A percentile compares a stretch with the other conserved stretches of the same genome.
These are phyloP conservation scores for Knoxdaviesia proteae DNA, from an alignment of 2,329 filamentous ascomycete genomes.

Conservation along the genomic window DNA sequence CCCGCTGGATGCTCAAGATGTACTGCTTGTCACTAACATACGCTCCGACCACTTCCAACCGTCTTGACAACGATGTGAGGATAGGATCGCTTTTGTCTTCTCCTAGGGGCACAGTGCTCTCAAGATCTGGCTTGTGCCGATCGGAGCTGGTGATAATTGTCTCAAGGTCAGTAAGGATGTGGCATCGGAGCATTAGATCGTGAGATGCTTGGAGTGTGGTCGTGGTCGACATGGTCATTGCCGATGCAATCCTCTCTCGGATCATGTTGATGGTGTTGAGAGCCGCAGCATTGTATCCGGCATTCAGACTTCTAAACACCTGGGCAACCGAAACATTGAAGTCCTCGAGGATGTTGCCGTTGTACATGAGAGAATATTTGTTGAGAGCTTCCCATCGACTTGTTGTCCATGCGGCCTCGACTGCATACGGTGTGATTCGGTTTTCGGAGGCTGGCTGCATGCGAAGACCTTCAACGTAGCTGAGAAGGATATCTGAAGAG, in stretches of 20 bases:
- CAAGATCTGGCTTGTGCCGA: neutral
- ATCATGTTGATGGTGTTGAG: constrained; percentile 42
- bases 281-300: constrained; percentile 23
- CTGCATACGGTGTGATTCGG: constrained; percentile 59
- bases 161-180: constrained; percentile 75
- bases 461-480: constrained; percentile 64
- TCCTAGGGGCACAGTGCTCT: neutral
- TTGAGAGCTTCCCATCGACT: constrained; percentile 59
- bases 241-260: constrained; percentile 48
- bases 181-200: constrained; percentile 65
- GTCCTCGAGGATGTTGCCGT: constrained; percentile 31
- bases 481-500: constrained; percentile 53
- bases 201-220: constrained; percentile 69
- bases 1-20: constrained; percentile 64
- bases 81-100: constrained; percentile 6
- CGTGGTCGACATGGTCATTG: constrained; percentile 57
- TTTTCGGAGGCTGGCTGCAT: constrained; percentile 28
- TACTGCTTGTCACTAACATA: constrained; percentile 91
- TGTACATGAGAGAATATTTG: constrained; percentile 38
- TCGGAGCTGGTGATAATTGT: constrained; percentile 33
- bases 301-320: constrained; percentile 35
- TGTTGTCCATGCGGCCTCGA: constrained; percentile 83
- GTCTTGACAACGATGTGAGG: constrained; percentile 41
- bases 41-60: constrained; percentile 76
- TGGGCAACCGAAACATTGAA: constrained; percentile 67